Conservation (phyloP, 805 yeast species). For the Phaffomyces antillensis region DNA sequence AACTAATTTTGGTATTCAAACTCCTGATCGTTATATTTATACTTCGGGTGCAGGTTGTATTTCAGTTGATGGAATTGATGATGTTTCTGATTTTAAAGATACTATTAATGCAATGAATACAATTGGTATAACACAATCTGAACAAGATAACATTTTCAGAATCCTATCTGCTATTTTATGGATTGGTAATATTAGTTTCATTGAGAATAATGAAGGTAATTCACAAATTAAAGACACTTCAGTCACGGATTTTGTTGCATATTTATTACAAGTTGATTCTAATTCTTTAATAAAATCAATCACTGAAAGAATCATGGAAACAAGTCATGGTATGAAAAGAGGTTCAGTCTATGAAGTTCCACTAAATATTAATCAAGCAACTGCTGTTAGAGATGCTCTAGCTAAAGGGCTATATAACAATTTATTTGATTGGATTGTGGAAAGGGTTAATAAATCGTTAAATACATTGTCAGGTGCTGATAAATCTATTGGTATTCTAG, state of each 20-base stretch:
- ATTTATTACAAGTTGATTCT: conserved; percentile 74
- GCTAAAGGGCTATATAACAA: conserved; percentile 93
- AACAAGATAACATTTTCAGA: conserved; percentile 87
- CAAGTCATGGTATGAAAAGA: conserved; percentile 80
- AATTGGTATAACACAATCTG: conserved; percentile 75
- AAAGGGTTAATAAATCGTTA: conserved; percentile 77
- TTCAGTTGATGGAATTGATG: conserved; percentile 81
- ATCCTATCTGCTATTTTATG: conserved; percentile 80
- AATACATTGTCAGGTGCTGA: conserved; percentile 42
- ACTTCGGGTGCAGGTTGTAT: conserved; percentile 85
- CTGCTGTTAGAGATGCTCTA: conserved; percentile 89
- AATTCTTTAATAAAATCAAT: conserved; percentile 59
- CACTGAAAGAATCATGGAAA: conserved; percentile 79
- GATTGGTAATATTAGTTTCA: conserved; percentile 89
- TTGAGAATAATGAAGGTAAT: conserved; percentile 82
- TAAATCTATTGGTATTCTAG: conserved; percentile 86
- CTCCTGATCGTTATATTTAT: conserved; percentile 87
- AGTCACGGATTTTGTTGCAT: conserved; percentile 93
- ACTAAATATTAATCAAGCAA: conserved; percentile 84
- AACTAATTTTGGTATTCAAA: conserved; percentile 81
- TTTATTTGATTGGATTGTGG: conserved; percentile 94
- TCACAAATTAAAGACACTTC: conserved; percentile 76
- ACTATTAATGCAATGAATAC: conserved; percentile 81
- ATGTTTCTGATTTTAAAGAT: conserved; percentile 66
- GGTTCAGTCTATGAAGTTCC: conserved; percentile 96